A percentile compares a stretch with the other conserved stretches of the same genome.
Evolutionary conservation across 2,329 filamentous ascomycete genomes (phyloP).

Genomic region (Lasiodiplodia citricola): DNA sequence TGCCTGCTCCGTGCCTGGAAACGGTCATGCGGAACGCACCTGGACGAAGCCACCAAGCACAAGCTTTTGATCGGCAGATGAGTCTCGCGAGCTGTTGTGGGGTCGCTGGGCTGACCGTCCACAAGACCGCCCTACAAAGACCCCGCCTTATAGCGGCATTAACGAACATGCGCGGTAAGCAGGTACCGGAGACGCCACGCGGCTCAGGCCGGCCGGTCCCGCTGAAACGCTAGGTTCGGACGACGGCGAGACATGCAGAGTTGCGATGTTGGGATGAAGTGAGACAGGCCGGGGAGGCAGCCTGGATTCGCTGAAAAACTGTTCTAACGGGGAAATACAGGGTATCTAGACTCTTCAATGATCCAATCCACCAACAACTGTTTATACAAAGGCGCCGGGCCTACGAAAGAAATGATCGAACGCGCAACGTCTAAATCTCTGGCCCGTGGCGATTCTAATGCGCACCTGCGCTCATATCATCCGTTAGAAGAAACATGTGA

Average conservation of each 20-base stretch:
- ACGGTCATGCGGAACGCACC: slow-evolving; percentile 6
- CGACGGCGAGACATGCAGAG: not conserved
- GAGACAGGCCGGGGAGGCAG: not conserved
- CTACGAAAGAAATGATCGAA: not conserved
- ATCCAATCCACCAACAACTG: slow-evolving; percentile 14
- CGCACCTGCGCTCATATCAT: not conserved
- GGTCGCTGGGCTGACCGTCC: not conserved
- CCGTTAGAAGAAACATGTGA: slow-evolving; percentile 21
- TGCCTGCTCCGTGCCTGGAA: slow-evolving; percentile 14
- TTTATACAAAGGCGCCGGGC: slow-evolving; percentile 11
- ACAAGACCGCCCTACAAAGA: not conserved
- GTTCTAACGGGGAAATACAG: slow-evolving; percentile 17
- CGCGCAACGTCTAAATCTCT: not conserved
- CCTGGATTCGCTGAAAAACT: not conserved
- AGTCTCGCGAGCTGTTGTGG: not conserved
- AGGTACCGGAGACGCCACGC: not conserved
- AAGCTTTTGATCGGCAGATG: slow-evolving; percentile 19
- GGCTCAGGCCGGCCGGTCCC: not conserved
- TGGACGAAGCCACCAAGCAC: not conserved
- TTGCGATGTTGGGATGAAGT: not conserved
- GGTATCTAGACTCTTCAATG: slow-evolving; percentile 17
- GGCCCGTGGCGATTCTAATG: not conserved
- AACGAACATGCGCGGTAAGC: not conserved
- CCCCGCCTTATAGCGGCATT: slow-evolving; percentile 11
- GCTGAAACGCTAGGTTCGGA: not conserved